A percentile compares a stretch with the other conserved stretches of the same genome.
These are phyloP conservation scores for Geosmithia putterillii DNA, from an alignment of 2,329 filamentous ascomycete genomes.

Conservation along the genomic window DNA sequence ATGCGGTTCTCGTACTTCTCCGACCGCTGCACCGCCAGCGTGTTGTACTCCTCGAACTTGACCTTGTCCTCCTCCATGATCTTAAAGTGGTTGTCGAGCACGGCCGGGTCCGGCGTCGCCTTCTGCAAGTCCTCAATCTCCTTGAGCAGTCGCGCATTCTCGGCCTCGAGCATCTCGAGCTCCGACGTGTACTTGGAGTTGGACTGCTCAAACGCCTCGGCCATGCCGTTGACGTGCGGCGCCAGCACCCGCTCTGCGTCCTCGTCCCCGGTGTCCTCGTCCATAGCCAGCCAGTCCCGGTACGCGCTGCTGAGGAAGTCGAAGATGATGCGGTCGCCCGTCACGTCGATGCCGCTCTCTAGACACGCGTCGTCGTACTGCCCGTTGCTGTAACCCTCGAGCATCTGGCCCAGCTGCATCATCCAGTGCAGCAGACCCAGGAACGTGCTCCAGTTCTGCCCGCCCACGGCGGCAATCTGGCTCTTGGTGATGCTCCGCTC, in stretches of 20 bases:
- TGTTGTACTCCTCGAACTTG: slow-evolving; percentile 94
- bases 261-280: slow-evolving; percentile 79
- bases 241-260: slow-evolving; percentile 65
- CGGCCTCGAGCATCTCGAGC: slow-evolving; percentile 72
- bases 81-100: slow-evolving; percentile 79
- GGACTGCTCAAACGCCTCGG: slow-evolving; percentile 69
- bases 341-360: slow-evolving; percentile 79
- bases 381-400: slow-evolving; percentile 68
- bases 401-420: slow-evolving; percentile 93
- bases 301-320: slow-evolving; percentile 85
- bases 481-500: slow-evolving; percentile 95
- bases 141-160: slow-evolving; percentile 67
- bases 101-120: slow-evolving; percentile 68
- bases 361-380: slow-evolving; percentile 84
- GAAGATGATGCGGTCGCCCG: slow-evolving; percentile 86
- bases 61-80: slow-evolving; percentile 89
- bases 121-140: slow-evolving; percentile 88
- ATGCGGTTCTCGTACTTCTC: slow-evolving; percentile 80
- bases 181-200: slow-evolving; percentile 80
- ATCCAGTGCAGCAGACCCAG: slow-evolving; percentile 94
- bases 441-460: slow-evolving; percentile 95
- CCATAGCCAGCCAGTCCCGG: slow-evolving; percentile 84
- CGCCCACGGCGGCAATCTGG: slow-evolving; percentile 86
- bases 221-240: slow-evolving; percentile 82
- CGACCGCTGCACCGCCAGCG: slow-evolving; percentile 67